Percentiles rank a stretch among this genome's conserved stretches.
Evolutionary conservation across 768 basidiomycete genomes (phyloP).

Genomic region (Suillus alpinus): DNA sequence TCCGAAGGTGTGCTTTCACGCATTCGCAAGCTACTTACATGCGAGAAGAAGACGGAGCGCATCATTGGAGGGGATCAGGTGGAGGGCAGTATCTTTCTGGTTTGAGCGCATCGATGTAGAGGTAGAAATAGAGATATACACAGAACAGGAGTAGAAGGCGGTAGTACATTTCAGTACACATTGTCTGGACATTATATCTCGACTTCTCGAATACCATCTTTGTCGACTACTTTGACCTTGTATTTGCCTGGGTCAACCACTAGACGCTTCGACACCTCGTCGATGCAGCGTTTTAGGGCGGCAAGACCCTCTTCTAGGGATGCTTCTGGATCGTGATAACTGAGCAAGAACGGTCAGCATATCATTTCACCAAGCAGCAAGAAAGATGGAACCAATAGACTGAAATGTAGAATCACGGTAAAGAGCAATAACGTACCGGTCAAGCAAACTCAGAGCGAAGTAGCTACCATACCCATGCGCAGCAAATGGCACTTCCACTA

Average conservation of each 20-base stretch:
- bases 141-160: background rate
- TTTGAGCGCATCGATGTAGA: slow-evolving; percentile 8
- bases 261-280: slow-evolving; percentile 82
- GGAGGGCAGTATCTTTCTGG: slow-evolving; percentile 23
- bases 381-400: background rate
- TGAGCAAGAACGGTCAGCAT: slow-evolving; percentile 25
- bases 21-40: slow-evolving; percentile 41
- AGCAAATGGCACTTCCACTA: slow-evolving; percentile 84
- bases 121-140: background rate
- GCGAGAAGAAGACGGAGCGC: slow-evolving; percentile 51
- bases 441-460: slow-evolving; percentile 88
- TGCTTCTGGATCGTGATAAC: slow-evolving; percentile 90
- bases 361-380: background rate
- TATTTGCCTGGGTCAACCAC: slow-evolving; percentile 79
- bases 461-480: slow-evolving; percentile 96
- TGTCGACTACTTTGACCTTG: slow-evolving; percentile 90
- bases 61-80: slow-evolving; percentile 53
- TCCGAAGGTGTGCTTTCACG: slow-evolving; percentile 25
- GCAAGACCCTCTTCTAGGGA: slow-evolving; percentile 82
- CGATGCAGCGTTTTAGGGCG: slow-evolving; percentile 80
- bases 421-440: slow-evolving; percentile 54
- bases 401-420: background rate
- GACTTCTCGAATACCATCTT: slow-evolving; percentile 82
- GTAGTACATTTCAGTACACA: background rate
- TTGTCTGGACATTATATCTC: slow-evolving; percentile 48